Evolutionary conservation across 2,329 filamentous ascomycete genomes (phyloP), one percentile per base, ranked within the genome.

Genomic region (Alternaria burnsii): DNA sequence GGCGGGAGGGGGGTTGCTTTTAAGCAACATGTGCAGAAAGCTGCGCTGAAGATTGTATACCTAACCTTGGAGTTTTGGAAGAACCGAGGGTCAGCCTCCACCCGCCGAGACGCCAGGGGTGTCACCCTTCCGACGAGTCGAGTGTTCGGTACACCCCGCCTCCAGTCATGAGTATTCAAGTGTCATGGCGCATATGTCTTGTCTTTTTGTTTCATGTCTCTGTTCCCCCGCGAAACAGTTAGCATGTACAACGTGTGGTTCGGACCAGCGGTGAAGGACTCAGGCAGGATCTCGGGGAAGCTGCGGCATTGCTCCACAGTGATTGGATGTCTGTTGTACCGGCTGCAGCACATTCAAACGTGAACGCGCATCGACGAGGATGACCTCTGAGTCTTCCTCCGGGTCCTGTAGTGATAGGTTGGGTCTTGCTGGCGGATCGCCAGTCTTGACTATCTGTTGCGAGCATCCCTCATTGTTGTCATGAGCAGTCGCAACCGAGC

Each of bases 281-380:
- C 26, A 36, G 47, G 58, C 60, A 55, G 56, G 60, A 51, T 52
- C 43, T 69, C 70, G 70, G 70, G 59, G 59, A 66, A 71, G 68
- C 62, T 65, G 70, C 68, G 70, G 70, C 63, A 65, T 68, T 71
- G 58, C 65, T 58, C 48, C 48, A 43, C 44, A 59, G 62, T 63
- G 61, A 72, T 72, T 72, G 68, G 70, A 51, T 51, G 52, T 60
- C 32, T 16, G 28, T 1, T 30, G 28, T 30, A 0, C 28, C 4
- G 28, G 30, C 40, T 14, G 24, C 28, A 22, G 44, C 18, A 22
- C 12, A 18, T 11, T 46, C 9, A 11, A 30, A 30, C 9, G 4
- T 30, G 28, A 30, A 30, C 11, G 28, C 28, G 28, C 28, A 30
- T 10, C 28, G 9, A 30, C 10, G 1, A 11, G 11, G 24, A 26